A percentile compares a stretch with the other conserved stretches of the same genome.
Conservation (phyloP, 1,284 basidiomycete genomes). For the Cryptococcus sp. region DNA sequence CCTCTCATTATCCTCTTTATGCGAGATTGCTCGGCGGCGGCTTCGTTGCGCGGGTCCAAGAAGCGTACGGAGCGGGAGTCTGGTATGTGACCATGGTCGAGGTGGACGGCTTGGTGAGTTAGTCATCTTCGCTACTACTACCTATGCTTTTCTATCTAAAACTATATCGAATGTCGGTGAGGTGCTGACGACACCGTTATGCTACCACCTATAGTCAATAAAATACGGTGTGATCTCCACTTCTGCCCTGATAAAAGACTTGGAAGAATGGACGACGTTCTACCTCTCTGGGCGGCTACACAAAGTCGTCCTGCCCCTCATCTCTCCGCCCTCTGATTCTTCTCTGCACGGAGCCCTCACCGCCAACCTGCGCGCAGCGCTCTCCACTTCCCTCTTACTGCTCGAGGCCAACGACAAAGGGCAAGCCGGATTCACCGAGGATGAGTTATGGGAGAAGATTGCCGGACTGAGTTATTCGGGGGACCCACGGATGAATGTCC, state of each 20-base stretch:
- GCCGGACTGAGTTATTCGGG: constrained; percentile 79
- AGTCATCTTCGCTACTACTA: constrained; percentile 9
- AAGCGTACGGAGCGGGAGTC: constrained; percentile 73
- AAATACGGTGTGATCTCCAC: constrained; percentile 98
- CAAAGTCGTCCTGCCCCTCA: constrained; percentile 89
- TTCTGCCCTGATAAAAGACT: constrained; percentile 82
- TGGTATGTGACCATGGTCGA: constrained; percentile 93
- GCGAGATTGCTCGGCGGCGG: constrained; percentile 72
- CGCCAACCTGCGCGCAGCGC: constrained; percentile 86
- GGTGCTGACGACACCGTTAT: neutral
- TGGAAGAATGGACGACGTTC: constrained; percentile 88
- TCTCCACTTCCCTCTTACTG: constrained; percentile 74
- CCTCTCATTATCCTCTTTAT: constrained; percentile 84
- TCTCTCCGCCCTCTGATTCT: constrained; percentile 64
- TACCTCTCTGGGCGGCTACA: constrained; percentile 97
- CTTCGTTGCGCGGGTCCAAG: constrained; percentile 75
- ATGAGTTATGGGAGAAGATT: constrained; percentile 80
- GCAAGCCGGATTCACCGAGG: constrained; percentile 68
- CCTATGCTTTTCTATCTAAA: neutral
- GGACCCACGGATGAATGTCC: constrained; percentile 86
- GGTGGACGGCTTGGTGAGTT: constrained; percentile 77
- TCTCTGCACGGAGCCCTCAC: constrained; percentile 83
- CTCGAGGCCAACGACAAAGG: constrained; percentile 52
- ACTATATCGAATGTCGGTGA: neutral
- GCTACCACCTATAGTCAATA: constrained; percentile 64